A percentile compares a stretch with the other conserved stretches of the same genome.
These are phyloP conservation scores for Pyrenochaeta sp. DNA, from an alignment of 2,329 filamentous ascomycete genomes.

Conservation along the genomic window DNA sequence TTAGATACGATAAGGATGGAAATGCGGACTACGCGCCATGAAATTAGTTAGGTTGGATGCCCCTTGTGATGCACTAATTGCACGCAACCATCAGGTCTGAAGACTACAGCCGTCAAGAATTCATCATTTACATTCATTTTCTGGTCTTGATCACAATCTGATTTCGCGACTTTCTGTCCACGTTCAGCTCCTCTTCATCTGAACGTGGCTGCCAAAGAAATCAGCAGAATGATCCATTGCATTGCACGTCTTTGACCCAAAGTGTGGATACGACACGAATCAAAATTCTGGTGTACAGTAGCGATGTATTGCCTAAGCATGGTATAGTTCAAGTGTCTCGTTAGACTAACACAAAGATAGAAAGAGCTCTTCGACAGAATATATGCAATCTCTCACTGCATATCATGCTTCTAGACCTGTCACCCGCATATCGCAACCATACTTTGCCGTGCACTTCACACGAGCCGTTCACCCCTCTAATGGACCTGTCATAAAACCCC, in stretches of 20 bases:
- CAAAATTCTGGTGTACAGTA: too few species aligned
- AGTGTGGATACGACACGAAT: too few species aligned
- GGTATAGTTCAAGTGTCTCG: background rate
- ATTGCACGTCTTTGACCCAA: too few species aligned
- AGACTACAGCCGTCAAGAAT: too few species aligned
- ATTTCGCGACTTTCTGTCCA: too few species aligned
- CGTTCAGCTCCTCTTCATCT: too few species aligned
- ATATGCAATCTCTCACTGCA: background rate
- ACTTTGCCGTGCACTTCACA: background rate
- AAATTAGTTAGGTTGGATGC: background rate
- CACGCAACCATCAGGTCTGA: background rate
- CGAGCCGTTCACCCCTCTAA: background rate
- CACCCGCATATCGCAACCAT: background rate
- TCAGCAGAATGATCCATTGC: too few species aligned
- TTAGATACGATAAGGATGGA: constrained; percentile 35
- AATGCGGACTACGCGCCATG: constrained; percentile 28
- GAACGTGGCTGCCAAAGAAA: too few species aligned
- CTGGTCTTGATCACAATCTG: too few species aligned
- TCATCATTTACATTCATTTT: too few species aligned
- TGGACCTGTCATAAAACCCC: background rate
- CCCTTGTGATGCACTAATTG: background rate
- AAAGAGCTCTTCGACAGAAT: background rate
- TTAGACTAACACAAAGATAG: background rate
- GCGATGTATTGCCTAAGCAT: too few species aligned
- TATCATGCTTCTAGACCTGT: background rate